Evolutionary conservation across 177 flowering plant species (phyloP), one percentile per base, ranked within the genome.

Genomic region (Tripterygium wilfordii): DNA sequence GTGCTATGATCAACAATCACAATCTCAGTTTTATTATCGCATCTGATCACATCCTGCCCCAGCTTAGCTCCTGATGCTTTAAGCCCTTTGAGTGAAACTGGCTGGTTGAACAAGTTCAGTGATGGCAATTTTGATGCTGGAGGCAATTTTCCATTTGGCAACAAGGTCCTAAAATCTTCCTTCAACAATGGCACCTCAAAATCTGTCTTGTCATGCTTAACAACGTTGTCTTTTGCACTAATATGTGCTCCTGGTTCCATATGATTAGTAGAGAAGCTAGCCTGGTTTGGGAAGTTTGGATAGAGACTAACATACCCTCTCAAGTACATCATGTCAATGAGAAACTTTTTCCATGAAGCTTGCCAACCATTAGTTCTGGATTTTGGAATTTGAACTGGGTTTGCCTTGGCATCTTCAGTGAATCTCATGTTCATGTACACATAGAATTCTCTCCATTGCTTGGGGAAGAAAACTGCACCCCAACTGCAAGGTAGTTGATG

Each of bases 161-260:
- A 62, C 5, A 71, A 58, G 25, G 36, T 48, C 36, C 73, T 55
- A 48, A 92, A 92, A 42, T 88, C 92, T 3, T 70, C 73, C 57
- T 69, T 68, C 69, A 88, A 17, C 61, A 92, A 51, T 17, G 96
- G 98, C 42, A 88, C 96, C 69, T 85, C 94, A 33, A 85, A 92
- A 54, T 92, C 98, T 0, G 50, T 3, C 69, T 80, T 88, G 60
- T 79, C 67, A 36, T 88, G 96, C 55, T 29, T 68, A 6, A 88
- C 75, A 1, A 82, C 79, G 19, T 88, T 92, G 53, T 84, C 89
- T 29, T 85, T 88, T 0, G 98, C 95, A 20, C 79, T 74, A 17
- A 92, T 83, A 40, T 92, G 98, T 12, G 96, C 95, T n/a, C 98
- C 96, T 0, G 96, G 95, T 49, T 92, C 98, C 96, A 92, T 88